Evolutionary conservation across 305 asterid species (phyloP), one percentile per base, ranked within the genome.

Genomic region (Plantago rigida): DNA sequence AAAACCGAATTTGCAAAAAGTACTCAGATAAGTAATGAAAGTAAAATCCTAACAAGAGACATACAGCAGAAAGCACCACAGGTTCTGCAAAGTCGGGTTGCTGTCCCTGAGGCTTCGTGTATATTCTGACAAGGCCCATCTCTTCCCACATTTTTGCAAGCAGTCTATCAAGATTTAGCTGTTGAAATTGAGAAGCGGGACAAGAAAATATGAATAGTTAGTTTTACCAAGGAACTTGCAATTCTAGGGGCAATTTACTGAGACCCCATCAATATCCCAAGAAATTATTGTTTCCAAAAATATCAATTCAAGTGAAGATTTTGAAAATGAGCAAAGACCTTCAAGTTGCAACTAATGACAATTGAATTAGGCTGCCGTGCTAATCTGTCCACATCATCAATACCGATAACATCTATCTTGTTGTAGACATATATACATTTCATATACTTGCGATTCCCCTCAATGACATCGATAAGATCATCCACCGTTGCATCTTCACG

Each of bases 401-500:
- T 92, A 70, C 99, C 99, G 62, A 92, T 73, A 45, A 92, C 99
- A 78, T 92, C 99, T 60, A 92, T 92, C 79, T 92, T 92, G 84
- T 92, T 92, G 80, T 92, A 92, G 60, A 92, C 99, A 58, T 92
- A 92, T 14, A 92, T 80, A 50, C 99, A 92, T 81, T 89, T 92
- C 66, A 92, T 92, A 73, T 92, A 92, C 83, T 92, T 92, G 71
- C 99, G 89, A 54, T 92, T 92, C 59, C 97, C 99, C 81, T 92
- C 99, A 45, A 92, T 92, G 56, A 92, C 99, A 73, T 92, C 99
- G 13, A 92, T 92, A 39, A 88, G 88, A 56, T 88, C 99, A 83
- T 92, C 99, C 71, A 92, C 99, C 3, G 97, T 88, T 13, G 97
- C 96, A 81, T 92, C 97, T 78, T 88, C 99, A 65, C 99, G 97